Base-by-base conservation (phyloP, 306 rosid genomes). In the Prunus dulcis region DNA sequence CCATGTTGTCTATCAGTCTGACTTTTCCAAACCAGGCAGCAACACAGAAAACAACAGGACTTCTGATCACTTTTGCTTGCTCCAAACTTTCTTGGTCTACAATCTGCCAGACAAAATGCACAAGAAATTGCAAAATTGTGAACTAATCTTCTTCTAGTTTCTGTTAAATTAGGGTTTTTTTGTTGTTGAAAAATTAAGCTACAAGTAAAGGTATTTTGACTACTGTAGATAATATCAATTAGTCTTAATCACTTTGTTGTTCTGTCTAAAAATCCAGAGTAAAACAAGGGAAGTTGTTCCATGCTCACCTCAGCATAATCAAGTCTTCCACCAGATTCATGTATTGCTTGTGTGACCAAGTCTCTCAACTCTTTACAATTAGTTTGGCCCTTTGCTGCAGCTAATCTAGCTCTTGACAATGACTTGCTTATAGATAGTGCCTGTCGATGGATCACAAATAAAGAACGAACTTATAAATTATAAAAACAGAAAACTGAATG, bases 1-100 rank as follows among this genome's bases (percentile, higher is more conserved):
- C 97, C 82, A 88, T 84, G 87, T 90, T 94, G 87, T 94, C 96
- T 81, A 90, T 71, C 73, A 92, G 87, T 81, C 96, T 85, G 41
- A 89, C 96, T 70, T 80, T 89, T 70, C 96, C 97, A 84, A 95
- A 95, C 91, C 89, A 88, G 43, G 96, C 96, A 80, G 96, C 97
- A 76, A 92, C 79, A 68, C 96, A 92, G 53, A 90, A 84, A 78
- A 90, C 98, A 70, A 86, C 96, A 25, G 96, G 91, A 71, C 85
- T 66, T 79, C 82, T 82, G 69, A 95, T 88, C 62, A 43, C 77
- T 84, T 90, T 93, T 82, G 84, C 91, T 38, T 77, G 82, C 73
- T 76, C 86, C 80, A 95, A 77, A 75, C 79, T 84, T 72, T 89
- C 88, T 82, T 89, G 96, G 75, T 90, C 96, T 43, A 90, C 92